These are phyloP conservation scores for Orbilia javanica DNA, from an alignment of 2,329 filamentous ascomycete species.

Conservation along the genomic window DNA sequence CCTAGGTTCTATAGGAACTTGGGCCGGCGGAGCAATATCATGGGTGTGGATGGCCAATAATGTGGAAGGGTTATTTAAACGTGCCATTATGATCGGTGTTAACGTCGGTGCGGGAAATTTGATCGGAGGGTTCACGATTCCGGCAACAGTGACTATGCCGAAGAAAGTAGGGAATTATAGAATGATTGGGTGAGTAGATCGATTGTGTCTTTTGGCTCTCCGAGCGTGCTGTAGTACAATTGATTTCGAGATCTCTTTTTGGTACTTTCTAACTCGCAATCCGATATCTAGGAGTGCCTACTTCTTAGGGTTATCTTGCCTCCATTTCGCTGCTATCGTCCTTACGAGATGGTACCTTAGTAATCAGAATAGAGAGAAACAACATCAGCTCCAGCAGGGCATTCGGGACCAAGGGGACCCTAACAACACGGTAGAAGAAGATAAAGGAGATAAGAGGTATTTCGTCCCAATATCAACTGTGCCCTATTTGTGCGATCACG, in stretches of 20 bases:
- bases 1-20: constrained; percentile 17
- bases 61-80: constrained; percentile 32
- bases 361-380: constrained; percentile 5
- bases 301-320: constrained; percentile 14
- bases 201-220: too few relatives aligned
- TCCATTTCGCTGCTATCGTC: constrained; percentile 10
- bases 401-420: not conserved
- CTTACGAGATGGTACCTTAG: constrained; percentile 32
- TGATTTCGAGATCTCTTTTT: not conserved
- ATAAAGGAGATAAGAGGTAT: constrained; percentile 38
- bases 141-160: constrained; percentile 3
- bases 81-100: constrained; percentile 38
- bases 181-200: constrained; percentile 21
- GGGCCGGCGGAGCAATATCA: constrained; percentile 18
- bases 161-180: not conserved
- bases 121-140: constrained; percentile 26
- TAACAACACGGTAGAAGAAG: not conserved
- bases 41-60: constrained; percentile 37
- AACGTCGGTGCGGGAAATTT: constrained; percentile 22
- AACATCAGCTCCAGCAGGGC: constrained; percentile 1
- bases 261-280: not conserved
- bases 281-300: constrained; percentile 9
- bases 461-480: not conserved
- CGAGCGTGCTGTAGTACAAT: too few relatives aligned
- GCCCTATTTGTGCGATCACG: not conserved